These are phyloP conservation scores for Magnolia sinica DNA, from an alignment of 164 flowering plant species.

Conservation along the genomic window DNA sequence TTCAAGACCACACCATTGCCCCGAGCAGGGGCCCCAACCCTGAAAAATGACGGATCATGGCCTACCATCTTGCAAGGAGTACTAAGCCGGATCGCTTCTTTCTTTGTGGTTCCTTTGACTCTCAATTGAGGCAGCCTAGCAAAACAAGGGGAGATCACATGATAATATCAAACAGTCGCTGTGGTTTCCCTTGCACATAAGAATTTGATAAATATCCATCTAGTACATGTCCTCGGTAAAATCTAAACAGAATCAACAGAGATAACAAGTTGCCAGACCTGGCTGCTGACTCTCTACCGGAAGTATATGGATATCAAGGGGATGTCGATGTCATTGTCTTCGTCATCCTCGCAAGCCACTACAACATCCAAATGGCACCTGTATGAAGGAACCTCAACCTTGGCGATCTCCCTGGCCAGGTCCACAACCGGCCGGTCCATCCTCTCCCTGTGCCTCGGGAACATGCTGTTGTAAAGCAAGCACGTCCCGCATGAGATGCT, in stretches of 20 bases:
- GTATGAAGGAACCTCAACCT: conserved; percentile 55
- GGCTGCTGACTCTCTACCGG: conserved; percentile 21
- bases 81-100: not conserved
- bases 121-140: not conserved
- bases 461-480: conserved; percentile 76
- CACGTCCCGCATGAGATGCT: conserved; percentile 83
- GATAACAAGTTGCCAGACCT: not conserved
- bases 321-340: conserved; percentile 75
- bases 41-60: not conserved
- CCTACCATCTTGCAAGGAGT: not conserved
- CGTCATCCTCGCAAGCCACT: conserved; percentile 85
- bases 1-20: too few relatives aligned
- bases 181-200: not conserved
- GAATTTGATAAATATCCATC: not conserved
- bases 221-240: not conserved
- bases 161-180: not conserved
- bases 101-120: not conserved
- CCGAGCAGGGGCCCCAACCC: too few relatives aligned
- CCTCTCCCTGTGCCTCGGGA: conserved; percentile 63
- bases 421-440: conserved; percentile 71
- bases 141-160: not conserved
- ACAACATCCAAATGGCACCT: conserved; percentile 69
- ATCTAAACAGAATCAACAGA: not conserved
- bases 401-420: conserved; percentile 68
- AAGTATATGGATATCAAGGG: conserved; percentile 75